Evolutionary conservation across 2,329 filamentous ascomycete species (phyloP), one percentile per base, ranked within the genome.

Genomic region (Aspergillus flavus): DNA sequence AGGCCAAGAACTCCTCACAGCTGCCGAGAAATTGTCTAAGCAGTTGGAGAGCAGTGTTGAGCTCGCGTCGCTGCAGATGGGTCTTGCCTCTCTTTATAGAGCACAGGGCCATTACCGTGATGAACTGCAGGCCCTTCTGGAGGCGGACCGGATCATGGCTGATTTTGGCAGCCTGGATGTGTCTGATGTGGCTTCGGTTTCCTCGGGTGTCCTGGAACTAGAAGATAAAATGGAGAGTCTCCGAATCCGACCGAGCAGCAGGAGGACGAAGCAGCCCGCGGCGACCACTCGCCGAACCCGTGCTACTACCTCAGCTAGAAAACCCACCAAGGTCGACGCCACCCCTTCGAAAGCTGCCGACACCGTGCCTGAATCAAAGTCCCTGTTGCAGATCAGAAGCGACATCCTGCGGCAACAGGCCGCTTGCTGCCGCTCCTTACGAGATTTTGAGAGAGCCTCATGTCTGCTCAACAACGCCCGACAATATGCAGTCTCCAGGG

Each of bases 391-490:
- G 48, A 71, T 87, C 7, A 80, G 80, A 69, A 80, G 80, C 21
- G 80, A 82, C 45, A 76, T 88, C 21, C 73, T 84, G 21, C 81
- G 83, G 56, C 82, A 84, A 57, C 84, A 84, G 69, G 84, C 84
- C 10, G 76, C 80, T 53, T 81, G 80, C 65, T 68, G 83, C n/a
- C 75, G 82, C 16, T 72, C 77, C 10, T 73, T 77, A 36, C 78
- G 78, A n/a, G 77, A 82, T 46, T 91, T 87, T 80, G 76, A 84
- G 0, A 81, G 85, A 9, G 90, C 89, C 0, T 78, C 87, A 16
- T 75, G 78, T 1, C 78, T 86, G 21, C 80, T 93, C 4, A 65
- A 71, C 21, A 71, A 75, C 57, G 76, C 77, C 6, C 70, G 74
- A 50, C 68, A 74, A 52, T 73, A 73, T 58, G 68, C 76, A 0